Evolutionary conservation across 2,329 filamentous ascomycete species (phyloP), one percentile per base, ranked within the genome.

Genomic region (Chaetomium strumarium): DNA sequence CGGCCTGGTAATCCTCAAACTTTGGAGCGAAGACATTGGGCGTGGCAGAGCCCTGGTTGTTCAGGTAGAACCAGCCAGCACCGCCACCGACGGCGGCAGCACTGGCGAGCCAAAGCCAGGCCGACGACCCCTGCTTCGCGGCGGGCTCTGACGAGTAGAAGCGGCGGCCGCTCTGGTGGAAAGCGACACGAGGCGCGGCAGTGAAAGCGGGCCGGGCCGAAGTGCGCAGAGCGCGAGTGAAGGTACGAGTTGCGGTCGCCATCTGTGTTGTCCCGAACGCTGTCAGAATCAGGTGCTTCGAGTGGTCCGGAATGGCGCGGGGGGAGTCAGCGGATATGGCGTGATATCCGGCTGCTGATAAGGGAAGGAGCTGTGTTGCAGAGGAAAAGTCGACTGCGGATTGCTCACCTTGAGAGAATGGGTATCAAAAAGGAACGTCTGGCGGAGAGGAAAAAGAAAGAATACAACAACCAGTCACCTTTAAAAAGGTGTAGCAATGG

Each of bases 1-100:
- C 89, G 72, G 88, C 86, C 78, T 96, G 90, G 78, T 96, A 97
- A 73, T 99, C 90, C 64, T 86, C 84, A 72, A 86, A 83, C 66
- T 81, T 86, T 56, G 90, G 89, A 47, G 75, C 80, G 74, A 92
- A 86, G 62, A 81, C 68, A 66, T 80, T 80, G 68, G 75, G 61
- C 34, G 76, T 73, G 61, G 72, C 72, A 54, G 74, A 67, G 55
- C 73, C 70, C 62, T 72, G 67, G 54, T 81, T 75, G 62, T 74
- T 78, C 70, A 84, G 84, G 70, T 80, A 83, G 68, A 79, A 85
- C 70, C 78, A 87, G 55, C 78, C 84, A 60, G 78, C 84, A 63
- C 79, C 86, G 65, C 77, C 80, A 49, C 76, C 79, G 49, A 77
- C 77, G 49, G 75, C 79, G 44, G 78, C 80, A 53, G 77, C 75